phyloP scores from a whole-genome alignment of 2,329 filamentous ascomycete species.

The Pyricularia sp. region DNA sequence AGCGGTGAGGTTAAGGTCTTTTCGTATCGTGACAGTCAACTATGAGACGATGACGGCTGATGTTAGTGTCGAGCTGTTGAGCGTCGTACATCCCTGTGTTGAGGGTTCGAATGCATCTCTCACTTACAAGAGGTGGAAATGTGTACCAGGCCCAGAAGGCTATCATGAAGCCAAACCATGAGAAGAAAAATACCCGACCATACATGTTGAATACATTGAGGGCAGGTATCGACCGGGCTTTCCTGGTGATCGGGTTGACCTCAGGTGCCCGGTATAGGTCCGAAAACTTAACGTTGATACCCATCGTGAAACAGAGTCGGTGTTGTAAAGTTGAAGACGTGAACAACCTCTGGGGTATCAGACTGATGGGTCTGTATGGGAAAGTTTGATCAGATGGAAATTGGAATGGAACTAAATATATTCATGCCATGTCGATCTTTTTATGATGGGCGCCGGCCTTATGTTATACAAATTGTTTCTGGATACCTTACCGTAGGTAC shows the following conservation, averaged over 20 bases:
- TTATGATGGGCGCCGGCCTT: background rate
- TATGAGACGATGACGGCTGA: conserved; percentile 12
- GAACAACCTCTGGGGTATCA: background rate
- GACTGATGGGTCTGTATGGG: background rate
- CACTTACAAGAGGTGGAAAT: conserved; percentile 66
- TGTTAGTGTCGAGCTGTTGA: background rate
- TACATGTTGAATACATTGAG: conserved; percentile 69
- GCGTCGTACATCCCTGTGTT: background rate
- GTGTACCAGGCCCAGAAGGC: conserved; percentile 90
- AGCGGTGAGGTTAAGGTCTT: conserved; percentile 59
- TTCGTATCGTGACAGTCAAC: conserved; percentile 64
- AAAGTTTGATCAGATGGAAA: background rate
- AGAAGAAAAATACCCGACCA: conserved; percentile 82
- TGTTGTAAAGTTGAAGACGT: background rate
- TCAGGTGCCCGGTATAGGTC: conserved; percentile 45
- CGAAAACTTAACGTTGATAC: conserved; percentile 19
- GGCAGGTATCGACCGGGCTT: conserved; percentile 66
- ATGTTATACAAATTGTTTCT: background rate
- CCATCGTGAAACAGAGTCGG: conserved; percentile 12
- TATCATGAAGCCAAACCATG: conserved; percentile 75
- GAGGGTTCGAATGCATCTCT: background rate
- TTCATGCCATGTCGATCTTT: background rate
- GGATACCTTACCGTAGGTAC: background rate
- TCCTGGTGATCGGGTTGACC: conserved; percentile 72
- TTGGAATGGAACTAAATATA: background rate